Evolutionary conservation across 805 yeast genomes (phyloP), one percentile per base, ranked within the genome.

Genomic region (Yamadazyma takamatsuzukensis): DNA sequence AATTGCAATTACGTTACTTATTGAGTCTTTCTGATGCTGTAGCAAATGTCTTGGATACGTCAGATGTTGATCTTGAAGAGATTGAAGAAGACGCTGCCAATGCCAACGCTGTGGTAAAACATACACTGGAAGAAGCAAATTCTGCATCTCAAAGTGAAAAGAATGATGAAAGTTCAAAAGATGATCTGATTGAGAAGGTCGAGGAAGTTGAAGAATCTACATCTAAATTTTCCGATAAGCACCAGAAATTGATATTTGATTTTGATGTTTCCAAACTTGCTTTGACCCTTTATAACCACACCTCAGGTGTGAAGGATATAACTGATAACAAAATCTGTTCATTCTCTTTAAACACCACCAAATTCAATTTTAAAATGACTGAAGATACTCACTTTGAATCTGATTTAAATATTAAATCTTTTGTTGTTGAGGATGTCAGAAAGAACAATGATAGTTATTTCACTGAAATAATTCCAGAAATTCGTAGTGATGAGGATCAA

Each of bases 351-450:
- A 76, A 78, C 38, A 77, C 76, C 10, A 61, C 80, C 16, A 76
- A 76, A 0, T 40, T 80, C 4, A 54, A 61, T 15, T 66, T 83
- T 32, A 46, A 57, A 5, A 63, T 82, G 62, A 69, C 64, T 25
- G 68, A 74, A 16, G 72, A 76, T 43, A 72, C 80, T 0, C 70
- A 76, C 19, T 71, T 76, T 33, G 70, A 62, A 6, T 74, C 89
- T 0, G 80, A 78, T 33, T 47, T 87, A 6, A 75, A 74, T 34
- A 68, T 87, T 18, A 73, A 77, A 25, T 78, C 96, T 0, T 82
- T 93, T 46, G 76, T 80, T 2, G 83, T 89, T 3, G 76, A 74
- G 34, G 98, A 93, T 57, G 74, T 78, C 3, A 69, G 97, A 43
- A 54, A 58, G 15, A 60, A 61, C 5, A 73, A 72, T 14, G 76